Percentiles rank a stretch among this genome's conserved stretches.
phyloP scores from a whole-genome alignment of 495 filamentous ascomycete species.

The Aeminium ludgeri region DNA sequence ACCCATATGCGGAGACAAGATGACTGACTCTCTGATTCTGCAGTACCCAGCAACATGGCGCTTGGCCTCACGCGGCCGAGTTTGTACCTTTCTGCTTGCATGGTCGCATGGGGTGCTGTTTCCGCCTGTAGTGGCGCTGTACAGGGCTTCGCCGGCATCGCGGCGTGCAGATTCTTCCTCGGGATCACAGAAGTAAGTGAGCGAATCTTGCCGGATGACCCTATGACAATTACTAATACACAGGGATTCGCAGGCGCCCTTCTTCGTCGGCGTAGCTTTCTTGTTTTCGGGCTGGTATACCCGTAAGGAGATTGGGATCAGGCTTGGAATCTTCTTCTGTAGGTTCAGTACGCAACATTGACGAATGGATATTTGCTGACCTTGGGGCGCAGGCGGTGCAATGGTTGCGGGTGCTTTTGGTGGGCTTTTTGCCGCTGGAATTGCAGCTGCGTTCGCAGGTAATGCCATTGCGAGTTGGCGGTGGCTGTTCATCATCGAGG shows the following conservation, averaged over 20 bases:
- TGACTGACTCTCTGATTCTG: background rate
- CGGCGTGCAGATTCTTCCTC: constrained; percentile 1
- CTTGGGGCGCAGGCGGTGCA: no score
- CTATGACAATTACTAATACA: no score
- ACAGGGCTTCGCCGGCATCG: background rate
- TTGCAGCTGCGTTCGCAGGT: no score
- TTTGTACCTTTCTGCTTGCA: background rate
- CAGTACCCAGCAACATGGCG: background rate
- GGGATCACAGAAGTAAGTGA: no score
- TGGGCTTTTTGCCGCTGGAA: no score
- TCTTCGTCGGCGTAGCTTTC: background rate
- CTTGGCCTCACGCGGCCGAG: background rate
- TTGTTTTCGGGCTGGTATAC: background rate
- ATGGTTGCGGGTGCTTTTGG: no score
- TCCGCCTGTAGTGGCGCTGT: background rate
- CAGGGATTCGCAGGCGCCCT: background rate
- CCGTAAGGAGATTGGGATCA: no score
- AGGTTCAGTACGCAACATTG: no score
- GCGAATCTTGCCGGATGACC: no score
- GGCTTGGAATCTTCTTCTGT: no score
- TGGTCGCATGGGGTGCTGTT: background rate
- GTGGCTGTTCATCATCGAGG: constrained; percentile 69
- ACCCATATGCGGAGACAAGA: background rate
- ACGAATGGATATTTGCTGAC: no score
- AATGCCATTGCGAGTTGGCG: constrained; percentile 46